Conservation (phyloP, 768 basidiomycete species). For the Mycena galericulata region DNA sequence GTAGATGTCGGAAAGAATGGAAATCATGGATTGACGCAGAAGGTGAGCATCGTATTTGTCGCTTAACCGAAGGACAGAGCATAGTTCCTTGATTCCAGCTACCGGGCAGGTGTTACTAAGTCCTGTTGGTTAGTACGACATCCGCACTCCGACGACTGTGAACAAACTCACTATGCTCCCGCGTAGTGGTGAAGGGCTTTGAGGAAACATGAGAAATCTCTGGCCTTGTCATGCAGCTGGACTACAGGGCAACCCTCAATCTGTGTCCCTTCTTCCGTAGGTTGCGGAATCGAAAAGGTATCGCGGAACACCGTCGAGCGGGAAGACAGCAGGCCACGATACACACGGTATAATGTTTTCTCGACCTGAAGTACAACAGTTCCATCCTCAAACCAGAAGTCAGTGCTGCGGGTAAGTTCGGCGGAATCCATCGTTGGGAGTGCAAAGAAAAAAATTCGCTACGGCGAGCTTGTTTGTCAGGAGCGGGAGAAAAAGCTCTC, state of each 20-base stretch:
- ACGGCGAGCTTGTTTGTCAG: too few relatives aligned
- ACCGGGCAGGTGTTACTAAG: neutral
- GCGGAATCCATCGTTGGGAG: too few relatives aligned
- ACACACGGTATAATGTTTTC: too few relatives aligned
- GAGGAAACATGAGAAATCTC: constrained; percentile 6
- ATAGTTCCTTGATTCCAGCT: neutral
- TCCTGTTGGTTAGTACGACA: neutral
- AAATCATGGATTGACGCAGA: constrained; percentile 4
- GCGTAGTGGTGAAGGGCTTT: neutral
- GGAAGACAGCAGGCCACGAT: too few relatives aligned
- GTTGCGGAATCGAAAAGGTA: constrained; percentile 19
- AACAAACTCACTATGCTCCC: constrained; percentile 4
- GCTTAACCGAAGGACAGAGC: constrained; percentile 4
- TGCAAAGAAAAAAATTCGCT: too few relatives aligned
- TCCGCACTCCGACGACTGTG: too few relatives aligned
- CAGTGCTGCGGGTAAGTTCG: too few relatives aligned
- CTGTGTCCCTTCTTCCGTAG: neutral
- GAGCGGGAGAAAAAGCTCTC: too few relatives aligned
- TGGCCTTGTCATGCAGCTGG: constrained; percentile 9
- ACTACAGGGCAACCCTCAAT: constrained; percentile 19
- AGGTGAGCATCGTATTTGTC: constrained; percentile 18
- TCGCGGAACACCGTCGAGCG: too few relatives aligned
- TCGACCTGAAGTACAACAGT: too few relatives aligned
- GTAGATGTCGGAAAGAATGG: constrained; percentile 17
- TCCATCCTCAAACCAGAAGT: too few relatives aligned